phyloP scores from a whole-genome alignment of 2,329 filamentous ascomycete species.

The Polychaeton citri region DNA sequence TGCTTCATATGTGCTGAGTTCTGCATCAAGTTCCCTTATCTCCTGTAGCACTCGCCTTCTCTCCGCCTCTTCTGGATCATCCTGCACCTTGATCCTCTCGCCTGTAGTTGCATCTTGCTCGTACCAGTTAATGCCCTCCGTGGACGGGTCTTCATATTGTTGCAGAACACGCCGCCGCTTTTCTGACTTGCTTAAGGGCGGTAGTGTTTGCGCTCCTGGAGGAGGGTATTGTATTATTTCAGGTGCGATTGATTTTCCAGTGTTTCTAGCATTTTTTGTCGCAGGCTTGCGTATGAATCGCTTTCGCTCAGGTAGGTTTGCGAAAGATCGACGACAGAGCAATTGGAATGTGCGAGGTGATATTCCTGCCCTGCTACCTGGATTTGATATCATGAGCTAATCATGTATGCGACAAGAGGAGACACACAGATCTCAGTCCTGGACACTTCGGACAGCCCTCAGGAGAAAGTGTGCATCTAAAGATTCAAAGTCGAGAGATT shows the following conservation, averaged over 20 bases:
- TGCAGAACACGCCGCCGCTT: not conserved
- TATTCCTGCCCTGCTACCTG: not conserved
- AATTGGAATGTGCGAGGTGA: constrained; percentile 9
- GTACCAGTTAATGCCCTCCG: constrained; percentile 6
- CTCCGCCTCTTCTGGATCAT: constrained; percentile 8
- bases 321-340: constrained; percentile 7
- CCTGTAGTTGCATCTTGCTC: constrained; percentile 9
- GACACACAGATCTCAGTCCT: too few relatives aligned
- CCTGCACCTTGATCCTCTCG: constrained; percentile 3
- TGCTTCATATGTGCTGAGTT: constrained; percentile 5
- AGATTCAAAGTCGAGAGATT: too few relatives aligned
- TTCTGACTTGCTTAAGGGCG: not conserved
- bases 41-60: constrained; percentile 3
- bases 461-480: too few relatives aligned
- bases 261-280: not conserved
- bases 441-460: too few relatives aligned
- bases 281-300: not conserved
- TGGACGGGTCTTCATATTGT: not conserved
- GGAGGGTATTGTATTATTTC: not conserved
- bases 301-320: constrained; percentile 2
- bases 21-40: constrained; percentile 7
- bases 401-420: too few relatives aligned
- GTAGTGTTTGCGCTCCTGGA: not conserved
- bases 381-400: not conserved
- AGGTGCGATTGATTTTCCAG: not conserved